These are phyloP conservation scores for Podospora pseudopauciseta DNA, from an alignment of 495 filamentous ascomycete genomes.

Conservation along the genomic window DNA sequence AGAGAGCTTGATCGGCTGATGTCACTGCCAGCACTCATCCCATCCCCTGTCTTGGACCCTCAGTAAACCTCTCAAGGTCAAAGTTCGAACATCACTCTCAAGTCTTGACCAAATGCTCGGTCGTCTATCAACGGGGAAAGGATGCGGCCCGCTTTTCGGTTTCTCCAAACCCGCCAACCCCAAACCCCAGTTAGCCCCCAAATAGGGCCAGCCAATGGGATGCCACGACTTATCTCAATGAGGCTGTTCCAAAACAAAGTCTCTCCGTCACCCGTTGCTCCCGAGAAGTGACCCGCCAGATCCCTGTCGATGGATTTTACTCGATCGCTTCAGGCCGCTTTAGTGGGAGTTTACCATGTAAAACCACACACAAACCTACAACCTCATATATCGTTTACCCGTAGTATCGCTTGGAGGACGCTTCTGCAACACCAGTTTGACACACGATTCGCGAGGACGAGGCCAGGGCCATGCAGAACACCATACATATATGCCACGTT, in stretches of 20 bases:
- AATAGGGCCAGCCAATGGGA: conserved; percentile 31
- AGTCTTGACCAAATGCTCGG: neutral
- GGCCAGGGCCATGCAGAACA: neutral
- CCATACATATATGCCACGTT: neutral
- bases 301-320: conserved; percentile 30
- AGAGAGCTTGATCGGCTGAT: neutral
- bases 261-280: conserved; percentile 30
- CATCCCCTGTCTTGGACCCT: too few relatives aligned
- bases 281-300: conserved; percentile 29
- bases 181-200: conserved; percentile 14
- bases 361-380: neutral
- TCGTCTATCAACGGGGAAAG: neutral
- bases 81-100: neutral
- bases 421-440: neutral
- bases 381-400: neutral
- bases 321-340: conserved; percentile 35
- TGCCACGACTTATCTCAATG: conserved; percentile 17
- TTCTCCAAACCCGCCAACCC: conserved; percentile 8
- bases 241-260: conserved; percentile 30
- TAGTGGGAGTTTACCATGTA: neutral
- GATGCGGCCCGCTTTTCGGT: neutral
- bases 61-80: too few relatives aligned
- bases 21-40: neutral
- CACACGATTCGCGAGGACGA: neutral
- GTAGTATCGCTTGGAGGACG: neutral